phyloP scores from a whole-genome alignment of 805 yeast genomes.

The Yamadazyma tumulicola region DNA sequence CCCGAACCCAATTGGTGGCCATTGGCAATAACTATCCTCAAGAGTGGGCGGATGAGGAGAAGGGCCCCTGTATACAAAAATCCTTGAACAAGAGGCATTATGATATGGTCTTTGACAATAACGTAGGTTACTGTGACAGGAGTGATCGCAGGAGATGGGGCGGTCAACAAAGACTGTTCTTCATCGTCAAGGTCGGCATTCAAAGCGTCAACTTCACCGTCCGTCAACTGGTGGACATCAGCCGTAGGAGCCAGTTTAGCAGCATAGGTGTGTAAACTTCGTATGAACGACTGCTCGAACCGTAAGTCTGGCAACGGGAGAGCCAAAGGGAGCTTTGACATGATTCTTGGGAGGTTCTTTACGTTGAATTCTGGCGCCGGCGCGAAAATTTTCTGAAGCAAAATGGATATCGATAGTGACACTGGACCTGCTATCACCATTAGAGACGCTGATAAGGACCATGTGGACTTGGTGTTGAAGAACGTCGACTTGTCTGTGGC shows the following conservation, averaged over 20 bases:
- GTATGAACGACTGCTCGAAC: conserved; percentile 58
- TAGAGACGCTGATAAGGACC: conserved; percentile 79
- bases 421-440: conserved; percentile 81
- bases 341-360: conserved; percentile 1
- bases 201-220: conserved; percentile 16
- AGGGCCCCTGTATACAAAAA: conserved; percentile 42
- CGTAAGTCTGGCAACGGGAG: conserved; percentile 57
- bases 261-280: conserved; percentile 28
- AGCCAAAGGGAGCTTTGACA: conserved; percentile 2
- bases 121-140: conserved; percentile 46
- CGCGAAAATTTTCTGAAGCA: conserved; percentile 8
- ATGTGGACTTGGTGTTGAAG: conserved; percentile 83
- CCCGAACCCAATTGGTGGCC: conserved; percentile 26
- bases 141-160: conserved; percentile 38
- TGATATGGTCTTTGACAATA: conserved; percentile 45
- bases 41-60: conserved; percentile 34
- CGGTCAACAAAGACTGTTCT: conserved; percentile 9
- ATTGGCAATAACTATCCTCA: conserved; percentile 19
- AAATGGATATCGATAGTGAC: conserved; percentile 25
- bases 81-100: conserved; percentile 56
- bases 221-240: conserved; percentile 14
- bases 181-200: conserved; percentile 16
- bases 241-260: conserved; percentile 4
- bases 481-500: conserved; percentile 90
- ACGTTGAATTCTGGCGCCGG: conserved; percentile 2